phyloP scores from a whole-genome alignment of 2,329 filamentous ascomycete genomes.

The Epichloe amarillans region DNA sequence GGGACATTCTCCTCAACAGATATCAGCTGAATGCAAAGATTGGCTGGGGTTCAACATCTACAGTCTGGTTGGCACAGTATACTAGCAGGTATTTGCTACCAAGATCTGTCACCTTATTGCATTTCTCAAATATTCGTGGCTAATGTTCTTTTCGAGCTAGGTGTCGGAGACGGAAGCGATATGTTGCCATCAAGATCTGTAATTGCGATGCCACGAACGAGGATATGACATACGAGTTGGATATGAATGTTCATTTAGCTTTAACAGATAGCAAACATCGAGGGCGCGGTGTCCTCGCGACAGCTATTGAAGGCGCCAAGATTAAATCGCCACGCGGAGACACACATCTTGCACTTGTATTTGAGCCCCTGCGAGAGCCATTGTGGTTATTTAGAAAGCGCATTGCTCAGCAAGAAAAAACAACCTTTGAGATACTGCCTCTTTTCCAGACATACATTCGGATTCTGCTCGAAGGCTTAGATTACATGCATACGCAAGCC shows the following conservation, averaged over 20 bases:
- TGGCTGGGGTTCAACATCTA: constrained; percentile 23
- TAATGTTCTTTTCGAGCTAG: background rate
- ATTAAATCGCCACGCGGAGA: constrained; percentile 15
- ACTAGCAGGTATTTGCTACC: background rate
- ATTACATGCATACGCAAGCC: constrained; percentile 25
- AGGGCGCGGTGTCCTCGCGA: constrained; percentile 17
- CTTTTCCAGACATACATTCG: constrained; percentile 23
- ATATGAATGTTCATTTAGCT: constrained; percentile 1
- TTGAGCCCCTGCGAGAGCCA: constrained; percentile 25
- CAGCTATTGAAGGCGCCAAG: constrained; percentile 18
- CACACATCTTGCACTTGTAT: constrained; percentile 23
- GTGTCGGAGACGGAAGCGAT: constrained; percentile 6
- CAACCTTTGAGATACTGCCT: constrained; percentile 5
- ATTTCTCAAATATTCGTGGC: background rate
- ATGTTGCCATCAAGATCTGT: constrained; percentile 13
- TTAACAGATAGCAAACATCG: constrained; percentile 11
- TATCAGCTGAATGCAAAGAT: constrained; percentile 23
- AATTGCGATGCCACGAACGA: constrained; percentile 10
- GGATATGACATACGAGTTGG: constrained; percentile 11
- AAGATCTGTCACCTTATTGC: background rate
- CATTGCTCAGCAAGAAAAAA: constrained; percentile 18
- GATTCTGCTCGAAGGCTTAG: constrained; percentile 24
- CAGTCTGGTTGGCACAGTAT: constrained; percentile 22
- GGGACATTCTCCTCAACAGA: constrained; percentile 18
- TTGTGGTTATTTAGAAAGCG: constrained; percentile 22